Evolutionary conservation across 2,329 filamentous ascomycete genomes (phyloP).

Genomic region (Colletotrichum musicola): DNA sequence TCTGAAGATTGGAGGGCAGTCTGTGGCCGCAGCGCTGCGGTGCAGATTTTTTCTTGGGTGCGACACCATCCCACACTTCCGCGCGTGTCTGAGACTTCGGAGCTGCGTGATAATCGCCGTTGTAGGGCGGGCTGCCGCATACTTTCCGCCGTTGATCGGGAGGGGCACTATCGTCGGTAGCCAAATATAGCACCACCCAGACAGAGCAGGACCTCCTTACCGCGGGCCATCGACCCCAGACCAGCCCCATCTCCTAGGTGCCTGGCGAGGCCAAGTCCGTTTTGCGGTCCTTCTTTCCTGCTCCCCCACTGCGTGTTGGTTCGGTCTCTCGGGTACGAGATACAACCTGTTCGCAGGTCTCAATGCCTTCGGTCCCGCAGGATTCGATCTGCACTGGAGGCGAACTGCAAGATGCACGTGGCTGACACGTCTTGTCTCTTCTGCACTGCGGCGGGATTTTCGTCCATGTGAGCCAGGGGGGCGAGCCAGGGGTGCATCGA

Average conservation of each 20-base stretch:
- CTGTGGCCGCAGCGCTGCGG: background rate
- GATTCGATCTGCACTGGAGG: constrained; percentile 20
- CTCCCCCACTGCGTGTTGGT: background rate
- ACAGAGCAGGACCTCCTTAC: too few species aligned
- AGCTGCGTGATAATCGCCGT: constrained; percentile 34
- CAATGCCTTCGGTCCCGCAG: constrained; percentile 13
- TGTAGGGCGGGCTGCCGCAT: background rate
- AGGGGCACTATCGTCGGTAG: background rate
- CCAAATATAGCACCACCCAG: constrained; percentile 32
- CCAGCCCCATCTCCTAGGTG: constrained; percentile 8
- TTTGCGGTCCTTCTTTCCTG: constrained; percentile 12
- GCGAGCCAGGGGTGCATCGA: constrained; percentile 10
- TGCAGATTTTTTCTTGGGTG: constrained; percentile 20
- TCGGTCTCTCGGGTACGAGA: background rate
- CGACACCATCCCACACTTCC: constrained; percentile 28
- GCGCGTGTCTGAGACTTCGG: constrained; percentile 37
- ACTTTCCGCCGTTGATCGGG: constrained; percentile 14
- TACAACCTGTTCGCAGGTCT: constrained; percentile 16
- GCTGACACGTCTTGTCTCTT: constrained; percentile 10
- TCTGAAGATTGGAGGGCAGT: constrained; percentile 1
- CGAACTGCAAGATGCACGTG: constrained; percentile 23
- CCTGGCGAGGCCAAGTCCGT: constrained; percentile 20
- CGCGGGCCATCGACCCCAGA: constrained; percentile 24
- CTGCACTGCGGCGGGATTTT: background rate
- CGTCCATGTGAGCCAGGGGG: background rate